Base-by-base conservation (phyloP, 2,329 filamentous ascomycete genomes). In the Penicillium capsulatum region DNA sequence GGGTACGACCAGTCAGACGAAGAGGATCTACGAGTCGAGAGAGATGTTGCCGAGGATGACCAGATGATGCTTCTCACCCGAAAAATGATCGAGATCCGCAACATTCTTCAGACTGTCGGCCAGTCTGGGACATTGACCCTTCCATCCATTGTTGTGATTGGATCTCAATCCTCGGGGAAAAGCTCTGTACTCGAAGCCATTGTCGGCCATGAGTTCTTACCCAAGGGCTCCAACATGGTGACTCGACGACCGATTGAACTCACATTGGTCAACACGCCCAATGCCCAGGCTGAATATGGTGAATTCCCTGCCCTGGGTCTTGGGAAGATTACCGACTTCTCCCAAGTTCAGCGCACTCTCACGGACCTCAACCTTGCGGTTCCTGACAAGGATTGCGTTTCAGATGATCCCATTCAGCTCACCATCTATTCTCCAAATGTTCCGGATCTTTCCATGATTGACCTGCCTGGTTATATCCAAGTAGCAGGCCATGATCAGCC, bases 1-100 rank as follows among this genome's bases (percentile, higher is more conserved):
- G 87, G 84, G 26, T 84, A 90, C 55, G 81, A 87, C 15, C 74
- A 83, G 41, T 78, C 80, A 2, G 68, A 73, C 3, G 74, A 78
- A 27, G 80, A 84, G 24, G 80, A 91, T 24, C 9, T 20, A 10
- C 73, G 81, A 39, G 71, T 74, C 7, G 73, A 70, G 14, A 79
- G 83, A 40, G 80, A 85, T 58, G 74, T 77, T 34, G 86, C 88
- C 13, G 81, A 81, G 56, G 92, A 98, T 57, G 92, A 98, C 62
- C 92, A 98, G 66, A 98, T 98, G 91, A 98, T 98, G 92, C 76
- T 96, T 53, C 73, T 98, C 58, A 98, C 94, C 2, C 91, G 92
- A 71, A 97, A 97, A 70, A 98, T 98, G 92, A 98, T 98, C 58
- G 92, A 98, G 71, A 97, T 98, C 41, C 77, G 94, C 52, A 90